Evolutionary conservation across 352 stramenopile genomes (phyloP), one percentile per base, ranked within the genome.

Genomic region (Phytophthora chlamydospora): DNA sequence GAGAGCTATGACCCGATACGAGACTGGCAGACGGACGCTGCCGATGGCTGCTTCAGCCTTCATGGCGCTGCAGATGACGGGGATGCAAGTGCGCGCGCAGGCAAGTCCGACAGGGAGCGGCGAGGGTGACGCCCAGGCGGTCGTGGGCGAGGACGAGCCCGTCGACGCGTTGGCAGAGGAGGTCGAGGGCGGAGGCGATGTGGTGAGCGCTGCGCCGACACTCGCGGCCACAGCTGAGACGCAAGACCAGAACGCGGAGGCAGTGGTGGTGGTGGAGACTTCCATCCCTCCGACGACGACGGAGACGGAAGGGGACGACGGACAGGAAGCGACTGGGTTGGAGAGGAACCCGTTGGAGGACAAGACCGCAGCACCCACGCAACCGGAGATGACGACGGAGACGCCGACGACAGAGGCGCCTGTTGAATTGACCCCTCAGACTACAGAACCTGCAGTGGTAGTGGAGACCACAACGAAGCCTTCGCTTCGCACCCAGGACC

Each of bases 401-500:
- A 0, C 19, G 12, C 21, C 36, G 9, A 50, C 34, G 19, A 57
- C 46, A 7, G 34, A 61, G 31, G 13, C 46, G 0, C 50, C 51
- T 6, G 36, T 34, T 19, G 24, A 64, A 24, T 31, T 9, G 2
- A 8, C 51, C 19, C 19, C 31, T 5, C 27, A 61, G 38, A 43
- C 40, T 14, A 66, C 46, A 17, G 32, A 64, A 21, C 41, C 50
- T 47, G 36, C 43, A 41, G 32, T 40, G 31, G 38, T 38, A 44
- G 50, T 45, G 41, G 47, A 36, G 21, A 14, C 27, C 29, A 71
- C 71, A 10, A 62, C 54, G 14, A 83, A 66, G 47, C 76, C 76
- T 40, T 66, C 57, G 34, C 52, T 84, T 27, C 76, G 76, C 40
- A 66, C 56, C 2, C 38, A 80, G 6, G 58, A 65, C 27, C 58